Percentiles rank a stretch among this genome's conserved stretches.
phyloP scores from a whole-genome alignment of 805 yeast genomes.

The Wickerhamiella allomyrinae region DNA sequence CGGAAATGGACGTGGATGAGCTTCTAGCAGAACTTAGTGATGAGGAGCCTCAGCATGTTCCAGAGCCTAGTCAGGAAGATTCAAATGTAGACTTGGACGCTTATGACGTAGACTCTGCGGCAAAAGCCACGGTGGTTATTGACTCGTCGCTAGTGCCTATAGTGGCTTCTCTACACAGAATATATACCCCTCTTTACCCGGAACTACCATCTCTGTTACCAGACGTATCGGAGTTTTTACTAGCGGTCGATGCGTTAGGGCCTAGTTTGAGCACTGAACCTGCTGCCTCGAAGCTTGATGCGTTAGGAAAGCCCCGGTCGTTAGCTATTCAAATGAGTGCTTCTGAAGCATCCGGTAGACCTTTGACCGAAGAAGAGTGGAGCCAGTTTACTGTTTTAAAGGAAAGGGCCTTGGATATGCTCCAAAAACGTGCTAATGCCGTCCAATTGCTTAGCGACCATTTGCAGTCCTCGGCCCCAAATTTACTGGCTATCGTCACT shows the following conservation, averaged over 20 bases:
- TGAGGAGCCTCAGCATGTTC: neutral
- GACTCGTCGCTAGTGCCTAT: constrained; percentile 39
- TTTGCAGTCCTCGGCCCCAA: constrained; percentile 56
- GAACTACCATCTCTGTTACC: constrained; percentile 53
- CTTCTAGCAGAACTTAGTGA: constrained; percentile 28
- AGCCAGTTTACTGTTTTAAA: neutral
- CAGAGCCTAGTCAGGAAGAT: no score
- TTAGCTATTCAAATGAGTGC: constrained; percentile 66
- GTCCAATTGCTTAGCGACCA: constrained; percentile 31
- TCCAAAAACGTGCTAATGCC: no score
- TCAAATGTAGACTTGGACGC: neutral
- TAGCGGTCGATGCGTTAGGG: constrained; percentile 37
- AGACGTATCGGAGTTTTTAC: constrained; percentile 48
- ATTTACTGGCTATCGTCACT: constrained; percentile 58
- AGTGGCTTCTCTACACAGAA: constrained; percentile 35
- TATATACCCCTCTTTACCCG: constrained; percentile 50
- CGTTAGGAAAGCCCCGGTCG: constrained; percentile 48
- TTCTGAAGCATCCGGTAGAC: constrained; percentile 30
- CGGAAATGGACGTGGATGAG: constrained; percentile 23
- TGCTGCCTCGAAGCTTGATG: constrained; percentile 16
- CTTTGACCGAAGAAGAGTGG: constrained; percentile 16
- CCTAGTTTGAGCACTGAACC: constrained; percentile 17
- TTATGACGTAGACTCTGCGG: neutral
- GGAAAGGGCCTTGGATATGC: no score
- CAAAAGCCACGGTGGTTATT: constrained; percentile 36